Conservation (phyloP, 352 stramenopile genomes). For the Phytopythium delawarense region DNA sequence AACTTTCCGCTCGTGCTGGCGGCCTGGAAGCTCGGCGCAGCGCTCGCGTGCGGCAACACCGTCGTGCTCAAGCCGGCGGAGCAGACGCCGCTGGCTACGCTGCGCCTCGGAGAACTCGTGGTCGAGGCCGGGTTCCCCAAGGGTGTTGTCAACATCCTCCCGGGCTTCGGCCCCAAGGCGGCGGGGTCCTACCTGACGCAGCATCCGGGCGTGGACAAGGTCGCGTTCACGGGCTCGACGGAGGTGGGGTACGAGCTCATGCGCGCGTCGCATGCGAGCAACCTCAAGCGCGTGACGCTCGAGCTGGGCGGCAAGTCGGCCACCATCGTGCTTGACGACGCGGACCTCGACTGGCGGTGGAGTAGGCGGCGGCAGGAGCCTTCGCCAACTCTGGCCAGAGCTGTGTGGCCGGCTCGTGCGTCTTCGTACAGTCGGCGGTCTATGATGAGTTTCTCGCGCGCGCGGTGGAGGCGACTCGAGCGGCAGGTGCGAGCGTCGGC, state of each 20-base stretch:
- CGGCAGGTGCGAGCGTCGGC: conserved; percentile 34
- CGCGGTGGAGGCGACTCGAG: conserved; percentile 40
- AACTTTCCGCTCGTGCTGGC: conserved; percentile 98
- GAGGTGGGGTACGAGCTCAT: conserved; percentile 48
- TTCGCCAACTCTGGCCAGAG: conserved; percentile 87
- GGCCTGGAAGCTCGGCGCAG: conserved; percentile 89
- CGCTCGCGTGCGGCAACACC: conserved; percentile 90
- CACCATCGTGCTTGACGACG: conserved; percentile 61
- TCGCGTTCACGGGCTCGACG: conserved; percentile 65
- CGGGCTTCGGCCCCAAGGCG: conserved; percentile 29
- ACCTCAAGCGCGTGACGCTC: conserved; percentile 72
- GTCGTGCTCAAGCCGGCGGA: conserved; percentile 93
- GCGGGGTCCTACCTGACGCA: conserved; percentile 30
- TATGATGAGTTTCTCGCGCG: conserved; percentile 77
- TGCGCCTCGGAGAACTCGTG: conserved; percentile 84
- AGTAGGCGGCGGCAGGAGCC: conserved; percentile 43
- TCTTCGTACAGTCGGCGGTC: conserved; percentile 85
- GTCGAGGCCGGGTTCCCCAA: conserved; percentile 63
- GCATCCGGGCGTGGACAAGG: conserved; percentile 60
- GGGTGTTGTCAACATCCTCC: conserved; percentile 82
- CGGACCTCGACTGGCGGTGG: conserved; percentile 56
- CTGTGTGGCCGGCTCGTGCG: conserved; percentile 68
- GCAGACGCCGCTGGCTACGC: conserved; percentile 88
- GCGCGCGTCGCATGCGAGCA: conserved; percentile 32
- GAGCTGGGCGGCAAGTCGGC: conserved; percentile 74